A percentile compares a stretch with the other conserved stretches of the same genome.
These are phyloP conservation scores for Vitellaria paradoxa DNA, from an alignment of 179 eudicot species.

Conservation along the genomic window DNA sequence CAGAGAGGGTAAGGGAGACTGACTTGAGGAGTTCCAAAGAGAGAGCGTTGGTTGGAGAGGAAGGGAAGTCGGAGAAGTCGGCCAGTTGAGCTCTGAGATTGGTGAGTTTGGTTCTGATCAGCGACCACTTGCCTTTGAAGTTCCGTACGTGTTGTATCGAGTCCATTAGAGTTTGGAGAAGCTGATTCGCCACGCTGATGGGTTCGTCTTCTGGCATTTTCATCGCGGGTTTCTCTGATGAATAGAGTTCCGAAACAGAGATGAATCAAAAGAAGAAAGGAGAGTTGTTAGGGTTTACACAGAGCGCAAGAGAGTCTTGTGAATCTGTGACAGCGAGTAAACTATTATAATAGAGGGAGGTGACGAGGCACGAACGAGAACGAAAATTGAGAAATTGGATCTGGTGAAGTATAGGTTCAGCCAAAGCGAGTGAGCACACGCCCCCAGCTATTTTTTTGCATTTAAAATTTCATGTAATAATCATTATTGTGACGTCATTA, in stretches of 20 bases:
- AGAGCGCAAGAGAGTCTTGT: background rate
- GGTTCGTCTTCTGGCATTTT: conserved; percentile 15
- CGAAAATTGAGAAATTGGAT: no score
- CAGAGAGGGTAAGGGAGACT: conserved; percentile 39
- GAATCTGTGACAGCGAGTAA: no score
- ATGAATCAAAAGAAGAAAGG: conserved; percentile 5
- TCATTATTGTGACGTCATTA: no score
- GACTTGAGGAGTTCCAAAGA: conserved; percentile 40
- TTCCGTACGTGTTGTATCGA: conserved; percentile 33
- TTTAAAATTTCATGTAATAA: no score
- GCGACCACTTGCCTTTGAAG: conserved; percentile 71
- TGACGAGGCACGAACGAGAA: no score
- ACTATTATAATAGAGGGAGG: no score
- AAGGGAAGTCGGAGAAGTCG: conserved; percentile 29
- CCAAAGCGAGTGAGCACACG: no score
- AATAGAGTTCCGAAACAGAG: background rate
- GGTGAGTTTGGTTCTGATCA: conserved; percentile 50
- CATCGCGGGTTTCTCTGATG: conserved; percentile 15
- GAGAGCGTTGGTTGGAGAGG: conserved; percentile 23
- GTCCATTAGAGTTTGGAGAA: conserved; percentile 28
- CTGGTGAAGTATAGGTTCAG: no score
- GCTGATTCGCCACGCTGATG: conserved; percentile 18
- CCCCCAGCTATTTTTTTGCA: no score
- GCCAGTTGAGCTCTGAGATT: conserved; percentile 42
- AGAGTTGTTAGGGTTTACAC: background rate